phyloP scores from a whole-genome alignment of 331 rosid species.

The Dryas integrifolia region DNA sequence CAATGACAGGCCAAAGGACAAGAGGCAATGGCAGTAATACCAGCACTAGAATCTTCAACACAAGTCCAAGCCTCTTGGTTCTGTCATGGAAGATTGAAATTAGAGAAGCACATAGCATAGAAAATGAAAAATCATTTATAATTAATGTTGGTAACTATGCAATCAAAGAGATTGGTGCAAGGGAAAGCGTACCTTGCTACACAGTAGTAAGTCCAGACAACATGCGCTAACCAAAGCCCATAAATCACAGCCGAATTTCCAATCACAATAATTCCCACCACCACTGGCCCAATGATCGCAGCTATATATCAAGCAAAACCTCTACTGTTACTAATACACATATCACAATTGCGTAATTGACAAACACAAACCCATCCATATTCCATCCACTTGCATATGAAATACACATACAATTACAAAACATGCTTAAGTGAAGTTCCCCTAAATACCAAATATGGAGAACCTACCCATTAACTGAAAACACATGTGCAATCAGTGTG shows the following conservation, averaged over 20 bases:
- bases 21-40: slow-evolving; percentile 61
- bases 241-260: slow-evolving; percentile 58
- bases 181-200: slow-evolving; percentile 46
- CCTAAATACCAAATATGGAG: no score
- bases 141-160: neutral
- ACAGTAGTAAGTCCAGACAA: slow-evolving; percentile 65
- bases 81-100: slow-evolving; percentile 30
- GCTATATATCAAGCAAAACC: slow-evolving; percentile 35
- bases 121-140: neutral
- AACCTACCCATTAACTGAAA: no score
- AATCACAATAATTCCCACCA: slow-evolving; percentile 38
- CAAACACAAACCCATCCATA: neutral
- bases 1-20: slow-evolving; percentile 53
- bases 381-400: neutral
- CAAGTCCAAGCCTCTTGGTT: slow-evolving; percentile 63
- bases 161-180: neutral
- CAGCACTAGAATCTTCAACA: slow-evolving; percentile 51
- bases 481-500: no score
- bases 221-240: slow-evolving; percentile 77
- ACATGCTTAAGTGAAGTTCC: no score
- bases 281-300: slow-evolving; percentile 47
- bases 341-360: neutral
- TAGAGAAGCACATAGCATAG: neutral
- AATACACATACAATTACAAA: neutral
- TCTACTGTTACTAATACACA: neutral